Conservation (phyloP, 495 filamentous ascomycete genomes). For the Podospora anserina region DNA sequence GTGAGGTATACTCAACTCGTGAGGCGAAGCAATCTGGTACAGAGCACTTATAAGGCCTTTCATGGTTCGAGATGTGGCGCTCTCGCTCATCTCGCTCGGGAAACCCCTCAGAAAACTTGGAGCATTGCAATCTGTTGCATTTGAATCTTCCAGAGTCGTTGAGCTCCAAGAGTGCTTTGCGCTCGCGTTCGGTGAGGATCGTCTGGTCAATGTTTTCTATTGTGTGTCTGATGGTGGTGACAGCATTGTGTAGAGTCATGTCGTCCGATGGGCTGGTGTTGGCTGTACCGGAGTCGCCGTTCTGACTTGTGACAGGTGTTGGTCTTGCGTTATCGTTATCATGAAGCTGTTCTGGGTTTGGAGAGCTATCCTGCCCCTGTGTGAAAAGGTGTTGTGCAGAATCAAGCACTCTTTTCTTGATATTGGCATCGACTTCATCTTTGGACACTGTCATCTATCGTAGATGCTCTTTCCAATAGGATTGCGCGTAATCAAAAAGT, state of each 20-base stretch:
- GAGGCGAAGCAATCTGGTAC: background rate
- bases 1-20: background rate
- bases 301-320: background rate
- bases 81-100: background rate
- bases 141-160: background rate
- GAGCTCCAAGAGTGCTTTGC: background rate
- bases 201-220: background rate
- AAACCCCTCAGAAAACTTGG: background rate
- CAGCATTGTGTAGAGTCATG: background rate
- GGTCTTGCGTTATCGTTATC: too few relatives aligned
- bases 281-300: background rate
- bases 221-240: background rate
- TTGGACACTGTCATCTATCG: background rate
- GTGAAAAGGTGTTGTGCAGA: background rate
- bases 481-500: slow-evolving; percentile 5
- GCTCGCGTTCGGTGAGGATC: background rate
- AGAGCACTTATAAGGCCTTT: background rate
- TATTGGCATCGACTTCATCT: background rate
- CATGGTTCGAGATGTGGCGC: background rate
- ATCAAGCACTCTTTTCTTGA: background rate
- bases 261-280: background rate
- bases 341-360: too few relatives aligned
- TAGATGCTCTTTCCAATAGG: background rate
- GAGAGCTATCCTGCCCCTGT: too few relatives aligned
- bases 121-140: slow-evolving; percentile 1